Evolutionary conservation across 768 basidiomycete species (phyloP), one percentile per base, ranked within the genome.

Genomic region (Suillus decipiens): DNA sequence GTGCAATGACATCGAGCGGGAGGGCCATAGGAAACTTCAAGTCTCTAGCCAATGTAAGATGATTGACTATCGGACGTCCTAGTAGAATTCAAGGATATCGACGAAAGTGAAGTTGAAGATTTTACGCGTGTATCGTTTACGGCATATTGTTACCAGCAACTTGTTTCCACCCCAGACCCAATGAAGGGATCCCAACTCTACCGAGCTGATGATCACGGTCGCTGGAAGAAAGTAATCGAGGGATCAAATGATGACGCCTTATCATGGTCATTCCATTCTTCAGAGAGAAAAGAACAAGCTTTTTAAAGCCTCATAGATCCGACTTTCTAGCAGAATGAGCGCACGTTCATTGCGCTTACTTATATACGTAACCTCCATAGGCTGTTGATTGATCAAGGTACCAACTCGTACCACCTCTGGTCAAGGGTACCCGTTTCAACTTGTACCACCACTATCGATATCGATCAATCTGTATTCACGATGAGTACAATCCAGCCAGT

Each of bases 401-500:
- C 17, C 55, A 56, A 28, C 55, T 31, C 17, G 50, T 17, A 24
- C 39, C 39, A 57, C 31, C 43, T 42, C 11, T 17, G 28, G 24
- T 4, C 14, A 28, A 28, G 48, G 14, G 15, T 19, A 39, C 24
- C 55, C 5, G 11, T 56, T 39, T 56, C 36, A 56, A 39, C 54
- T 50, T 31, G 28, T 17, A 39, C 56, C 24, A 57, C n/a, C 43
- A 59, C 15, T 45, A 60, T 61, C 60, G 60, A 61, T 61, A 61
- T 39, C 60, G 60, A 61, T 61, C 37, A 22, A 31, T 28, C 10
- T 45, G 39, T 43, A 24, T 60, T 51, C 34, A 64, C 67, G 24
- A 77, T 75, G 76, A 67, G 55, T 59, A 59, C 67, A 28, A 63
- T 61, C 12, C 71, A 71, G 39, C 66, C 77, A 1, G 87, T 94